These are phyloP conservation scores for Rubus idaeus DNA, from an alignment of 306 rosid genomes.

Conservation along the genomic window DNA sequence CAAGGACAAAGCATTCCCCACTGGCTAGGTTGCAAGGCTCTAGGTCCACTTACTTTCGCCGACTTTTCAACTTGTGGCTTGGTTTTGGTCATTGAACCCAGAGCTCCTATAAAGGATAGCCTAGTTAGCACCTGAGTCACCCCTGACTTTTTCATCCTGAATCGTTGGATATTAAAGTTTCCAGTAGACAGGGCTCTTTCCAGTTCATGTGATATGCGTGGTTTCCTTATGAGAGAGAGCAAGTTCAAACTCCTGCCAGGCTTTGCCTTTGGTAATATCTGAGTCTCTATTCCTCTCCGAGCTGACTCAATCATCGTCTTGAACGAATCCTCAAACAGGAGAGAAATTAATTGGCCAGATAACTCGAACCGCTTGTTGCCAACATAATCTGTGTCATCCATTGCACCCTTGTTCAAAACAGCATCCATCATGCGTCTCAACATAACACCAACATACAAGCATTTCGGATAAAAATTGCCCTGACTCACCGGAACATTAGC, in stretches of 20 bases:
- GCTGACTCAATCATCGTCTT: constrained; percentile 55
- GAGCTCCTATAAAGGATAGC: constrained; percentile 68
- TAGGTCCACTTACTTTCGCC: constrained; percentile 85
- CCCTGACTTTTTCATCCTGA: constrained; percentile 81
- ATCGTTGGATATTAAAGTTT: constrained; percentile 67
- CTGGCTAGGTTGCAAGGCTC: constrained; percentile 97
- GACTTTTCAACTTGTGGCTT: constrained; percentile 93
- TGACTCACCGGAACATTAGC: constrained; percentile 67
- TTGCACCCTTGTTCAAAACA: constrained; percentile 69
- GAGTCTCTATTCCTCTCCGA: constrained; percentile 31
- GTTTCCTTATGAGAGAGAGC: not conserved
- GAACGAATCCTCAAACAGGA: constrained; percentile 86
- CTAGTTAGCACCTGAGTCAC: constrained; percentile 90
- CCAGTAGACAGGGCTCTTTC: constrained; percentile 90
- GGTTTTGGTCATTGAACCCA: constrained; percentile 89
- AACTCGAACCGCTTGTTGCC: constrained; percentile 90
- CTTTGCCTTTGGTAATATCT: constrained; percentile 47
- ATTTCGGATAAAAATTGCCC: constrained; percentile 67
- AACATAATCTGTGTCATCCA: constrained; percentile 96
- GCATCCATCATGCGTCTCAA: constrained; percentile 88
- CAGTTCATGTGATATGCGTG: constrained; percentile 51
- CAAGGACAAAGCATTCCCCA: constrained; percentile 99
- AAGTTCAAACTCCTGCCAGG: constrained; percentile 37
- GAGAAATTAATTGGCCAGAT: constrained; percentile 81
- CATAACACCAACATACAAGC: constrained; percentile 88